Percentiles rank a stretch among this genome's conserved stretches.
These are phyloP conservation scores for Penicillium digitatum DNA, from an alignment of 2,329 filamentous ascomycete genomes.

Conservation along the genomic window DNA sequence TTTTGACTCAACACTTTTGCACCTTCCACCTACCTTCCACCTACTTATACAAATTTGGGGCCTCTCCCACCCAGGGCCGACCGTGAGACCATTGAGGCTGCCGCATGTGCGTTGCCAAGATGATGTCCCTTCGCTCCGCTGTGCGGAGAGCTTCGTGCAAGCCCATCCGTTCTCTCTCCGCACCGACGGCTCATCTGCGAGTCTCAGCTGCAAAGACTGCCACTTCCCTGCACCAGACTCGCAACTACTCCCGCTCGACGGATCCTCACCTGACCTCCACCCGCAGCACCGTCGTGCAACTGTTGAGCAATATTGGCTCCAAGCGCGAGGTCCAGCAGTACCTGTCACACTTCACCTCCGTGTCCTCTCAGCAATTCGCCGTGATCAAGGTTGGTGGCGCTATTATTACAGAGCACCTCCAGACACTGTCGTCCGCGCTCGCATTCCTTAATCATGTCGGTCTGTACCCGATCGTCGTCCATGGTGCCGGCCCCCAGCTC, in stretches of 20 bases:
- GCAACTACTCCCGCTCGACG: conserved; percentile 46
- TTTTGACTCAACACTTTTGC: conserved; percentile 10
- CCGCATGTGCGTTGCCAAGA: conserved; percentile 42
- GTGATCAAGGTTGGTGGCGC: conserved; percentile 98
- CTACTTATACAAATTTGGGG: conserved; percentile 13
- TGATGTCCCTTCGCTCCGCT: conserved; percentile 44
- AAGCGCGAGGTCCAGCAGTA: conserved; percentile 97
- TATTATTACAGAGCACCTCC: conserved; percentile 89
- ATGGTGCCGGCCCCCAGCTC: conserved; percentile 90
- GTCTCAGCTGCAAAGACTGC: conserved; percentile 25
- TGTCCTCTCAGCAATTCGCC: conserved; percentile 93
- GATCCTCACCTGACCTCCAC: conserved; percentile 57
- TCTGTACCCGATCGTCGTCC: conserved; percentile 90
- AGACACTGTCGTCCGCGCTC: conserved; percentile 82
- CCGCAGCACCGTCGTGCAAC: conserved; percentile 77
- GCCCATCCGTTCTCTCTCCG: conserved; percentile 41
- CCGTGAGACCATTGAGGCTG: conserved; percentile 32
- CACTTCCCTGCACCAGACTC: conserved; percentile 33
- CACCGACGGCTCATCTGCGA: conserved; percentile 33
- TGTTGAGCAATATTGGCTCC: conserved; percentile 91
- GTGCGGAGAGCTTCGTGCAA: conserved; percentile 45
- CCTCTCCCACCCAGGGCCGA: conserved; percentile 14
- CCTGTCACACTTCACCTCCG: conserved; percentile 92
- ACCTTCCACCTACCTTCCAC: conserved; percentile 11
- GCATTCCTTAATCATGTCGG: conserved; percentile 93